Conservation (phyloP, 2,329 filamentous ascomycete genomes). For the Alternaria sp. region DNA sequence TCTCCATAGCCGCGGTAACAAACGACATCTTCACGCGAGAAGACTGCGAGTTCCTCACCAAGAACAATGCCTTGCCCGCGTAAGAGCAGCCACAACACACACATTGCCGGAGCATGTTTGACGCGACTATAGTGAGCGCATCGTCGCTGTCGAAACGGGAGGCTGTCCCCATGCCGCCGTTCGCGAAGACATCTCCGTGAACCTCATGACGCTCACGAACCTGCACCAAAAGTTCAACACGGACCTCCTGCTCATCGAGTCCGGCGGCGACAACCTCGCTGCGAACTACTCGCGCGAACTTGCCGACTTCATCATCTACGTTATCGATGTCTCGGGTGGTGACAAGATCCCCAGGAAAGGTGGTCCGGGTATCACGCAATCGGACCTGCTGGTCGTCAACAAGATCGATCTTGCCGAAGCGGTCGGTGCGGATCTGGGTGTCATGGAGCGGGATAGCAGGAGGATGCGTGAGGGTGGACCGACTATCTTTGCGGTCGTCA, state of each 20-base stretch:
- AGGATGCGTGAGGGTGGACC: conserved; percentile 96
- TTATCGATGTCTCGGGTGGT: conserved; percentile 94
- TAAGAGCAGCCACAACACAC: conserved; percentile 15
- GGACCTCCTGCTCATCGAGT: conserved; percentile 91
- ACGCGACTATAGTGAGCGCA: conserved; percentile 61
- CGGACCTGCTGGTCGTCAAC: conserved; percentile 91
- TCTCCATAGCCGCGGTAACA: conserved; percentile 92
- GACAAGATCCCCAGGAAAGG: conserved; percentile 98
- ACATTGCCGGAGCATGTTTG: background rate
- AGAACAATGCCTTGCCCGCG: conserved; percentile 80
- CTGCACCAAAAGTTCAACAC: conserved; percentile 80
- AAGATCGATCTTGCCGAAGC: conserved; percentile 94
- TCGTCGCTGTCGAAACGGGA: conserved; percentile 95
- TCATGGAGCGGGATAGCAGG: conserved; percentile 94
- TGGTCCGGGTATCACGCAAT: conserved; percentile 95
- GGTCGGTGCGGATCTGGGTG: conserved; percentile 84
- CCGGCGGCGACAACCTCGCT: conserved; percentile 92
- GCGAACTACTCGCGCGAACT: conserved; percentile 96
- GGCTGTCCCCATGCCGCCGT: conserved; percentile 97
- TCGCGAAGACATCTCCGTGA: conserved; percentile 93
- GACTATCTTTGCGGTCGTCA: conserved; percentile 97
- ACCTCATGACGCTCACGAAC: conserved; percentile 89
- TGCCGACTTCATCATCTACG: conserved; percentile 97
- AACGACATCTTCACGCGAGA: conserved; percentile 99
- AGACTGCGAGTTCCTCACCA: conserved; percentile 96